Base-by-base conservation (phyloP, 495 filamentous ascomycete genomes). In the Apodospora peruviana region DNA sequence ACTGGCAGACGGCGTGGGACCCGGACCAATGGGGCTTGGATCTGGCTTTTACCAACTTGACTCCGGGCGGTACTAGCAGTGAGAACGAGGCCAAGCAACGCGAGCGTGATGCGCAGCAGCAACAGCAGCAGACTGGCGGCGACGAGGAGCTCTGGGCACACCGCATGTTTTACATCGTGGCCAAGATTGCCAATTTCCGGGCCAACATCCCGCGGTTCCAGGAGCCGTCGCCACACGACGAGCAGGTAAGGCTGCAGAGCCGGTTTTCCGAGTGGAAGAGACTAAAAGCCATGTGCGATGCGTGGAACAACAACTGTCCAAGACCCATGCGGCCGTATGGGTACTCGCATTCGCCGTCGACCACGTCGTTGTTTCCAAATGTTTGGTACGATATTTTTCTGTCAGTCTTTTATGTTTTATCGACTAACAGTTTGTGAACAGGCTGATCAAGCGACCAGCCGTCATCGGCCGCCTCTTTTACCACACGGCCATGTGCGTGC, bases 1-100 rank as follows among this genome's bases (percentile, higher is more conserved):
- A 89, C 65, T 95, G 89, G 87, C 78, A 84, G 50, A 77, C 90
- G 2, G 82, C 90, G 1, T 97, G 90, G 90, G 80, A 95, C 37
- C 91, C 91, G 2, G 90, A 96, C 62, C 80, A 86, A 5, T 97
- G 93, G 93, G 86, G 86, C 2, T 66, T 97, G 34, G 86, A 96
- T 56, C 84, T 96, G 78, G 78, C 88, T 48, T 85, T 93, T 52
- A 65, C 45, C 14, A 66, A 58, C 17, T 49, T 50, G 43, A 52
- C 42, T 2, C 52, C 53, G 1, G 45, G 41, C 35, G 58, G 44
- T 21, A 34, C 43, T 17, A 40, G 49, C 29, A 35, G 47, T 27
- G 85, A 89, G 45, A 51, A 81, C 2, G 87, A 86, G 40, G n/a
- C 32, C 8, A 16, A 40, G 21, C 85, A 79, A 79, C 5, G 76